Evolutionary conservation across 805 yeast genomes (phyloP), one percentile per base, ranked within the genome.

Genomic region (Spencermartinsiella europaea): DNA sequence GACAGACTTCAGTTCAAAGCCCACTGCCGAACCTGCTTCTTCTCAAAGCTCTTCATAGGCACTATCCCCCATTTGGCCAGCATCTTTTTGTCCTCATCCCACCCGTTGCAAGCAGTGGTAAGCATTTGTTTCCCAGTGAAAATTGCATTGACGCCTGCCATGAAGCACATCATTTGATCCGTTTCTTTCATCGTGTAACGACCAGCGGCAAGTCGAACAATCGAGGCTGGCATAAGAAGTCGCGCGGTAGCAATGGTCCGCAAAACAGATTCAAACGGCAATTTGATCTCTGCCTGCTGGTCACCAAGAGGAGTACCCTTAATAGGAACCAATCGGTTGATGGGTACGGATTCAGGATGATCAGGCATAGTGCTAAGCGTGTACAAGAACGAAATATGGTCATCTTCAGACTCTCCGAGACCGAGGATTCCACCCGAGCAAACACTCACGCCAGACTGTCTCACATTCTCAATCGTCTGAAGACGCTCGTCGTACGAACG

Each of bases 261-360:
- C 27, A 85, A 64, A 27, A 85, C 74, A 17, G 74, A 75, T 43
- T 84, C 87, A 48, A 81, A 75, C n/a, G 72, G 65, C 35, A 84
- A 63, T 12, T 63, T 58, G 8, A 74, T 74, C 46, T 78, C 62
- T 4, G 40, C 31, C 16, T 41, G 42, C 17, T 47, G 40, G 37
- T 76, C 76, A 22, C 75, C 82, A 70, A 85, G 76, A 16, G 88
- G 88, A 0, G 93, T 85, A 2, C 93, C 93, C 50, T 80, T 76
- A 45, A 85, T 84, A 2, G 89, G 80, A n/a, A 85, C 87, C 40
- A 85, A 68, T 55, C 85, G 72, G 61, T 85, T 85, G 53, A 85
- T 83, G n/a, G 93, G 93, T 45, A 85, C 70, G 1, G 88, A 81
- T 62, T 85, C 93, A 1, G 93, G 93, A 54, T 85, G 91, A n/a